Conservation (phyloP, 352 stramenopile species). For the Peronospora belbahrii region DNA sequence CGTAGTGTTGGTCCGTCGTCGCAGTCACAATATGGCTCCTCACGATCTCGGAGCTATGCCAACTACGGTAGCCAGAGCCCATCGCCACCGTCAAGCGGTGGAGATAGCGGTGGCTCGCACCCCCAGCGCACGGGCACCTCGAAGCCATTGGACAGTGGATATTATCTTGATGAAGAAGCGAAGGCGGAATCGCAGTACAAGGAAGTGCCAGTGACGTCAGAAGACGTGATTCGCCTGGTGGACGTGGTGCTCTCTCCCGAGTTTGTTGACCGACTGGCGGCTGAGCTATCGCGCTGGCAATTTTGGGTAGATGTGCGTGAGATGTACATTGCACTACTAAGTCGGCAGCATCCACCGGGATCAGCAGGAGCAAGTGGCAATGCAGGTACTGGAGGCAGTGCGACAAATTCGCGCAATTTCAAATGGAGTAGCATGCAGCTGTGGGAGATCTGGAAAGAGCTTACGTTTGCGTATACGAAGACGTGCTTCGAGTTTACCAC, state of each 20-base stretch:
- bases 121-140: conserved; percentile 8
- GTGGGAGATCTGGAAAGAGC: conserved; percentile 80
- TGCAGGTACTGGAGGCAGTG: conserved; percentile 20
- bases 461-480: conserved; percentile 76
- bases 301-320: conserved; percentile 75
- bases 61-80: conserved; percentile 29
- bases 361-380: conserved; percentile 6
- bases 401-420: conserved; percentile 45
- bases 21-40: conserved; percentile 14
- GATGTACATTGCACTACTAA: conserved; percentile 58
- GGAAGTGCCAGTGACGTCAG: conserved; percentile 56
- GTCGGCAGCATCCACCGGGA: conserved; percentile 22
- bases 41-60: conserved; percentile 15
- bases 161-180: conserved; percentile 28
- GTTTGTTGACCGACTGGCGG: conserved; percentile 57
- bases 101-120: conserved; percentile 16
- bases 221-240: conserved; percentile 68
- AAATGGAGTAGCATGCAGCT: conserved; percentile 80
- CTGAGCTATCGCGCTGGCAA: conserved; percentile 65
- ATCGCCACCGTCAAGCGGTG: conserved; percentile 27
- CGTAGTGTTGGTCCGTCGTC: conserved; percentile 1
- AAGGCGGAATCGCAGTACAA: conserved; percentile 38
- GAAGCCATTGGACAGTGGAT: conserved; percentile 9
- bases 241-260: conserved; percentile 65
- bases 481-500: conserved; percentile 76